Evolutionary conservation across 2,329 filamentous ascomycete genomes (phyloP).

Genomic region (Thelonectria rubi): DNA sequence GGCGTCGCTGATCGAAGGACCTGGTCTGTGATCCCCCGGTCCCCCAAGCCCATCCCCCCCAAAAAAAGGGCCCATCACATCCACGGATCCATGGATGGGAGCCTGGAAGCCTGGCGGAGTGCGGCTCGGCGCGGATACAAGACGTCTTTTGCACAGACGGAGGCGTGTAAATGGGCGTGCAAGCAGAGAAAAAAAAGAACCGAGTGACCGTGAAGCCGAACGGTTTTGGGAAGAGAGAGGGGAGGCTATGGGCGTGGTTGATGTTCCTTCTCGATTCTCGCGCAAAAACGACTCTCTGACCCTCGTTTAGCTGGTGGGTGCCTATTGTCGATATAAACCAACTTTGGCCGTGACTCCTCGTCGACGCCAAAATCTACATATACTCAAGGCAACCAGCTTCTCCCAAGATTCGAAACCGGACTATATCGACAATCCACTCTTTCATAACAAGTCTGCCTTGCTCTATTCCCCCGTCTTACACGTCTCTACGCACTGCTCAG

Average conservation of each 20-base stretch:
- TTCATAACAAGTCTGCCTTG: constrained; percentile 4
- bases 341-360: neutral
- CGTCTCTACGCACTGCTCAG: neutral
- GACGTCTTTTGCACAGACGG: constrained; percentile 1
- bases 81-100: constrained; percentile 35
- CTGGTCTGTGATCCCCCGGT: constrained; percentile 5
- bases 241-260: constrained; percentile 14
- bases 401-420: neutral
- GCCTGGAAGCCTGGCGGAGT: constrained; percentile 36
- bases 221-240: too few relatives aligned
- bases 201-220: neutral
- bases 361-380: constrained; percentile 4
- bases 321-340: constrained; percentile 23
- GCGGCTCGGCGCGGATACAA: constrained; percentile 37
- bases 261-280: neutral
- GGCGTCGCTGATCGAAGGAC: too few relatives aligned
- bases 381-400: constrained; percentile 18
- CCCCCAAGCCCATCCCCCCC: too few relatives aligned
- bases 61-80: constrained; percentile 24
- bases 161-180: constrained; percentile 11
- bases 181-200: too few relatives aligned
- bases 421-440: constrained; percentile 6
- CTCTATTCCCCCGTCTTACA: constrained; percentile 5
- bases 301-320: constrained; percentile 14
- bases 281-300: too few relatives aligned